Conservation (phyloP, 805 yeast species). For the Maudiozyma barnettii region DNA sequence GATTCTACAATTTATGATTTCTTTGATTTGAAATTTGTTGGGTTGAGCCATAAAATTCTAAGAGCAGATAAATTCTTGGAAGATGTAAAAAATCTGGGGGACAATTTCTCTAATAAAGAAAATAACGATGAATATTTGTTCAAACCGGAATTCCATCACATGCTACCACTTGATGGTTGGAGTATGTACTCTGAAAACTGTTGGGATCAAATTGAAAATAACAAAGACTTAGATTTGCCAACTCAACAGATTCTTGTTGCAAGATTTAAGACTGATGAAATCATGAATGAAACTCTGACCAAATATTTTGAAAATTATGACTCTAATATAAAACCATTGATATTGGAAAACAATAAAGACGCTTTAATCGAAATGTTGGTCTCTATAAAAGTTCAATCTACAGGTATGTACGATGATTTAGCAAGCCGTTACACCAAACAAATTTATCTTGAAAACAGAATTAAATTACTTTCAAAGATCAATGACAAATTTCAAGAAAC, state of each 20-base stretch:
- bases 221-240: slow-evolving; percentile 91
- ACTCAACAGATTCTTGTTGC: slow-evolving; percentile 95
- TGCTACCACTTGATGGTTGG: slow-evolving; percentile 95
- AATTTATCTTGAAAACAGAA: slow-evolving; percentile 60
- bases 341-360: slow-evolving; percentile 20
- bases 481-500: slow-evolving; percentile 38
- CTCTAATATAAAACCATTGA: slow-evolving; percentile 21
- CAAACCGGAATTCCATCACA: slow-evolving; percentile 65
- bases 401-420: slow-evolving; percentile 49
- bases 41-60: slow-evolving; percentile 77
- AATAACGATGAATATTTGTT: slow-evolving; percentile 35
- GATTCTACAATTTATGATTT: slow-evolving; percentile 50
- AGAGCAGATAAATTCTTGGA: slow-evolving; percentile 45
- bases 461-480: slow-evolving; percentile 39
- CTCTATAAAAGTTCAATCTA: slow-evolving; percentile 36
- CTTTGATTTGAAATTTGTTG: slow-evolving; percentile 74
- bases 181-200: slow-evolving; percentile 78
- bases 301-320: slow-evolving; percentile 34
- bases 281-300: slow-evolving; percentile 45
- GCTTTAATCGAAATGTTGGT: slow-evolving; percentile 36
- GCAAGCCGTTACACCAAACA: slow-evolving; percentile 67
- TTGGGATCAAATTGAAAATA: slow-evolving; percentile 89
- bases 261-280: slow-evolving; percentile 88
- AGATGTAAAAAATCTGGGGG: slow-evolving; percentile 57
- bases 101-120: slow-evolving; percentile 37